A percentile compares a stretch with the other conserved stretches of the same genome.
Evolutionary conservation across 2,329 filamentous ascomycete genomes (phyloP).

Genomic region (Penicillium griseofulvum): DNA sequence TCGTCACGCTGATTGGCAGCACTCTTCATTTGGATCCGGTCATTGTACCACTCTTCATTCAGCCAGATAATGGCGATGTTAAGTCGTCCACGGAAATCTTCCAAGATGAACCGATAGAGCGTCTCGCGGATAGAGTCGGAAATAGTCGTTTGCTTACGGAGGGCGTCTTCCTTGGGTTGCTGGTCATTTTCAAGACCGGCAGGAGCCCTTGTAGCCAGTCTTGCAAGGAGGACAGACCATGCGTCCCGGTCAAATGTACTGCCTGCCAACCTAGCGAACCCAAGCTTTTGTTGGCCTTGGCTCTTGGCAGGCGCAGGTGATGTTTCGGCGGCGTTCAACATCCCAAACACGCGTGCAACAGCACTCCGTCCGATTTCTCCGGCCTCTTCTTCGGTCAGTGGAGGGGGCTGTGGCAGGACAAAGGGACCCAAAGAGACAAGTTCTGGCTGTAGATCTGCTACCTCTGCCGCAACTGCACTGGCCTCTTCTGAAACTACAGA

Average conservation of each 20-base stretch:
- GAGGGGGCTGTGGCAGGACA: slow-evolving; percentile 72
- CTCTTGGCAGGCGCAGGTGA: slow-evolving; percentile 54
- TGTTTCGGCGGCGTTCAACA: slow-evolving; percentile 72
- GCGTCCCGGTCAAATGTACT: slow-evolving; percentile 82
- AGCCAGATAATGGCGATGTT: slow-evolving; percentile 91
- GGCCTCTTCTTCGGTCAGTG: slow-evolving; percentile 68
- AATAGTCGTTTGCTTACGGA: slow-evolving; percentile 38
- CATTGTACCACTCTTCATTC: slow-evolving; percentile 97
- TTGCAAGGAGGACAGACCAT: slow-evolving; percentile 84
- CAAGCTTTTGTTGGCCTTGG: slow-evolving; percentile 55
- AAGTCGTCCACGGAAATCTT: slow-evolving; percentile 86
- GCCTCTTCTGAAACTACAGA: slow-evolving; percentile 40
- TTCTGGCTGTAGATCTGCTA: slow-evolving; percentile 66
- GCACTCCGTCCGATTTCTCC: slow-evolving; percentile 72
- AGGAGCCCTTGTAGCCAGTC: slow-evolving; percentile 76
- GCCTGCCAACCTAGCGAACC: slow-evolving; percentile 80
- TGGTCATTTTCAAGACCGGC: slow-evolving; percentile 61
- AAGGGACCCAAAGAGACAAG: slow-evolving; percentile 68
- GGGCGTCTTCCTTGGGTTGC: slow-evolving; percentile 29
- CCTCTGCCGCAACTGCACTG: slow-evolving; percentile 73
- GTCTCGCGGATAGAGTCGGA: slow-evolving; percentile 71
- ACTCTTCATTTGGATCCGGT: slow-evolving; percentile 57
- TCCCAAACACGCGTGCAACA: slow-evolving; percentile 72
- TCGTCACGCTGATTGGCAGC: slow-evolving; percentile 44
- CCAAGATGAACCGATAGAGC: slow-evolving; percentile 80